phyloP scores from a whole-genome alignment of 2,329 filamentous ascomycete genomes.

The Claviceps arundinis region DNA sequence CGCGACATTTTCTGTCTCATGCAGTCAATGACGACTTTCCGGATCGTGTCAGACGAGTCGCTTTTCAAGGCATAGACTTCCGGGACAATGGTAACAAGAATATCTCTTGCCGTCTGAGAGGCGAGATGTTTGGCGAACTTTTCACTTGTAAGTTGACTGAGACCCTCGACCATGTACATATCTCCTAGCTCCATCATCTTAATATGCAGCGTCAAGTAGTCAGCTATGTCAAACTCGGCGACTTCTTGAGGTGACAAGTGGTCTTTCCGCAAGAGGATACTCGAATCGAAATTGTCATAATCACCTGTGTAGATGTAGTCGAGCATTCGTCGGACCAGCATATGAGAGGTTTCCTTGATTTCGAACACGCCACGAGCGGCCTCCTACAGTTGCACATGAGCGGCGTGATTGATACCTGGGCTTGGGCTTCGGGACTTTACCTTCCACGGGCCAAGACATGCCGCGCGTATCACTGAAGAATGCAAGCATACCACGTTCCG shows the following conservation, averaged over 20 bases:
- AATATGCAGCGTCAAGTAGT: not conserved
- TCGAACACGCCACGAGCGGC: not conserved
- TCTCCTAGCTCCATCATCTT: not conserved
- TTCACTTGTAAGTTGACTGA: not conserved
- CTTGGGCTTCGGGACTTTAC: too few relatives aligned
- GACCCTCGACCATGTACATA: not conserved
- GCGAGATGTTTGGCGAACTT: not conserved
- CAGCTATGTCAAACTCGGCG: not conserved
- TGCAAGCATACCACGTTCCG: too few relatives aligned
- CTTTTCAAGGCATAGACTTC: not conserved
- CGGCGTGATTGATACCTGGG: too few relatives aligned
- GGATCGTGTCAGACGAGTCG: not conserved
- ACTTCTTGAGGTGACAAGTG: not conserved
- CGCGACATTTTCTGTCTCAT: not conserved
- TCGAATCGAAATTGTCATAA: not conserved
- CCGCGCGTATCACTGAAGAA: too few relatives aligned
- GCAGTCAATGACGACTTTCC: not conserved
- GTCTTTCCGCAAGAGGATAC: not conserved
- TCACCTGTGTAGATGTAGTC: not conserved
- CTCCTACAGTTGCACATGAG: not conserved
- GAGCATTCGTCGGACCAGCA: not conserved
- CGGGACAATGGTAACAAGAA: not conserved
- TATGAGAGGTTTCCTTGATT: not conserved
- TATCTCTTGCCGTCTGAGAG: too few relatives aligned
- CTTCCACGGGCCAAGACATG: too few relatives aligned